Conservation (phyloP, 352 stramenopile species). For the Globisporangium irregulare region DNA sequence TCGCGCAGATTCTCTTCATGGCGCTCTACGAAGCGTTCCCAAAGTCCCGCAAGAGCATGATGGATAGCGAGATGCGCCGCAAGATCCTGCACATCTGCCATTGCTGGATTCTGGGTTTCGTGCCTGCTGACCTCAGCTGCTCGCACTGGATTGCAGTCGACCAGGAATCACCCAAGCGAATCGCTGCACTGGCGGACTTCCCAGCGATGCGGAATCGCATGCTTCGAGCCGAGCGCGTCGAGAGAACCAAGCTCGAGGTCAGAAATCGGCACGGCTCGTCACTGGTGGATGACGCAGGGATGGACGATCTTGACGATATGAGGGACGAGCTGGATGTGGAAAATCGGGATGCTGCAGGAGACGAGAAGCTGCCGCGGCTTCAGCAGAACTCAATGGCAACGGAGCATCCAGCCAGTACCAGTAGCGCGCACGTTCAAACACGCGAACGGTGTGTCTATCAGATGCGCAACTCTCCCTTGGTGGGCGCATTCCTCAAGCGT, state of each 20-base stretch:
- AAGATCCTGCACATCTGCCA: constrained; percentile 52
- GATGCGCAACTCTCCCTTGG: constrained; percentile 68
- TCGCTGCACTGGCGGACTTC: constrained; percentile 56
- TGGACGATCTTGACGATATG: background rate
- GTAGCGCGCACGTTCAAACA: constrained; percentile 27
- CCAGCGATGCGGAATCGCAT: constrained; percentile 69
- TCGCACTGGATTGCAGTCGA: constrained; percentile 59
- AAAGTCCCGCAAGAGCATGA: constrained; percentile 50
- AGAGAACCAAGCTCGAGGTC: constrained; percentile 54
- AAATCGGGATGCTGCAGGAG: background rate
- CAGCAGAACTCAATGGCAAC: background rate
- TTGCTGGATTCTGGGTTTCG: constrained; percentile 64
- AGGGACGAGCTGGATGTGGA: constrained; percentile 9
- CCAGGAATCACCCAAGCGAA: constrained; percentile 53
- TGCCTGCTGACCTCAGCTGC: constrained; percentile 40
- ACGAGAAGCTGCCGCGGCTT: constrained; percentile 13
- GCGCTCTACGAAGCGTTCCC: constrained; percentile 72
- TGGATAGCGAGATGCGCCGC: constrained; percentile 27
- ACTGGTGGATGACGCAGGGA: constrained; percentile 13
- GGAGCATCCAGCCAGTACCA: background rate
- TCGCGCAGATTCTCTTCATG: constrained; percentile 63
- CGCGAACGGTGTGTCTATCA: constrained; percentile 52
- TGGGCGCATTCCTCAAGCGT: constrained; percentile 47
- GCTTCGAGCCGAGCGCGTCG: constrained; percentile 55
- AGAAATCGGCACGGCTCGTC: constrained; percentile 38